phyloP scores from a whole-genome alignment of 768 basidiomycete species.

The Pulveroboletus ravenelii region DNA sequence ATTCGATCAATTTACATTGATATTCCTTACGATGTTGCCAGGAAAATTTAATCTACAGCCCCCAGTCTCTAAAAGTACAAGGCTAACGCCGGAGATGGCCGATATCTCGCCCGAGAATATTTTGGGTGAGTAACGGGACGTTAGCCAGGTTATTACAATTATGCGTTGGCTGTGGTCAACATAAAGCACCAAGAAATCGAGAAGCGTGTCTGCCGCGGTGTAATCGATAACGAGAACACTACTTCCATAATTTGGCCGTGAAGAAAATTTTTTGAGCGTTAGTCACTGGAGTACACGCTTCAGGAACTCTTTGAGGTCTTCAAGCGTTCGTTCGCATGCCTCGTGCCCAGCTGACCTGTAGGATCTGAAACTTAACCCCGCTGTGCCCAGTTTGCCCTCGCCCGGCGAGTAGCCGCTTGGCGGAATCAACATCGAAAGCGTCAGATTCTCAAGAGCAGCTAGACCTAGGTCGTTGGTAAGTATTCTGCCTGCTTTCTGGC shows the following conservation, averaged over 20 bases:
- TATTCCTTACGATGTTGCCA: not conserved
- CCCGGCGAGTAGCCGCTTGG: conserved; percentile 17
- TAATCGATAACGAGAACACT: not conserved
- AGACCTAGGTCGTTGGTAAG: conserved; percentile 54
- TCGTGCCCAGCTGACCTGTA: conserved; percentile 70
- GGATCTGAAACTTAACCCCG: conserved; percentile 61
- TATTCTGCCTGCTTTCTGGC: conserved; percentile 50
- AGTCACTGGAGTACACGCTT: conserved; percentile 42
- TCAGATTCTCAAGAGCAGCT: conserved; percentile 32
- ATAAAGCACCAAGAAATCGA: not conserved
- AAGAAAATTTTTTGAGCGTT: not conserved
- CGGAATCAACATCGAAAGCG: conserved; percentile 30
- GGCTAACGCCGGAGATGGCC: not conserved
- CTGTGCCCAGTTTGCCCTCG: conserved; percentile 16
- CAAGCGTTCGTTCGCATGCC: conserved; percentile 58
- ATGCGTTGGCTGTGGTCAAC: not conserved
- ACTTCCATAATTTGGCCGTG: not conserved
- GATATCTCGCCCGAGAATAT: not conserved
- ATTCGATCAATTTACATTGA: not conserved
- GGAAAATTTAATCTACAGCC: not conserved
- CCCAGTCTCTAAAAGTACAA: not conserved
- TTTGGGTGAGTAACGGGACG: not conserved
- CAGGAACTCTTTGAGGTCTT: conserved; percentile 69
- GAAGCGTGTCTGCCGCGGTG: not conserved
- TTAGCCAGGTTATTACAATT: not conserved